Percentiles rank a stretch among this genome's conserved stretches.
Evolutionary conservation across 23 red algal species (phyloP).

Genomic region (Gracilariopsis chorda): DNA sequence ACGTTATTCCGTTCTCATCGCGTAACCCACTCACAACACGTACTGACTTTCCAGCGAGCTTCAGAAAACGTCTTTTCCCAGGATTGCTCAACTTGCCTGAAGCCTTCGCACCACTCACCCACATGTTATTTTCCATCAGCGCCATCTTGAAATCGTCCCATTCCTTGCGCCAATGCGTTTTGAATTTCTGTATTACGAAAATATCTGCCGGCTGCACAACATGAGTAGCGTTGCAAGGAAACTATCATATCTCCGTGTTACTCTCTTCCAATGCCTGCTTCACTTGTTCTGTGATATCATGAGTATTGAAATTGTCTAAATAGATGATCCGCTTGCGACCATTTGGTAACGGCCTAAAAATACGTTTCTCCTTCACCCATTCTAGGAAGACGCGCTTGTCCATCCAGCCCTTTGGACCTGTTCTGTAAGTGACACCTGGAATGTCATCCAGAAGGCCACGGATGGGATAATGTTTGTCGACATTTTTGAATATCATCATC

Average conservation of each 20-base stretch:
- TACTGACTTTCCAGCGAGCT: background rate
- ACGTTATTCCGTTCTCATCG: background rate
- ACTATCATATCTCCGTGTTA: background rate
- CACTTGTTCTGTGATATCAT: background rate
- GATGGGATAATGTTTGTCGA: background rate
- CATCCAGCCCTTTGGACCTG: background rate
- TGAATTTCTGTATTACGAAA: conserved; percentile 31
- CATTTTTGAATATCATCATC: conserved; percentile 2
- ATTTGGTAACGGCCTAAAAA: background rate
- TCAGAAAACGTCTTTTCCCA: background rate
- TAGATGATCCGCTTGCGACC: background rate
- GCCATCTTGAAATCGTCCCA: conserved; percentile 21
- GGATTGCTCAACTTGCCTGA: background rate
- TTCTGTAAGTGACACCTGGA: background rate
- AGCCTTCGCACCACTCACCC: background rate
- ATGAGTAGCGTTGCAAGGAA: conserved; percentile 8
- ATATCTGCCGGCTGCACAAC: background rate
- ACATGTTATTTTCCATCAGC: background rate
- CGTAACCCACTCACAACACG: background rate
- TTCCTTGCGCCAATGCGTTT: background rate
- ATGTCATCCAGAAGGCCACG: background rate
- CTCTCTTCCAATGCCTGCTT: background rate
- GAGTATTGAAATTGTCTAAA: background rate
- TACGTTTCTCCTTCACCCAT: background rate
- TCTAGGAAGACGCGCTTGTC: background rate